Conservation (phyloP, 2,329 filamentous ascomycete species). For the Huntiella abstrusa region DNA sequence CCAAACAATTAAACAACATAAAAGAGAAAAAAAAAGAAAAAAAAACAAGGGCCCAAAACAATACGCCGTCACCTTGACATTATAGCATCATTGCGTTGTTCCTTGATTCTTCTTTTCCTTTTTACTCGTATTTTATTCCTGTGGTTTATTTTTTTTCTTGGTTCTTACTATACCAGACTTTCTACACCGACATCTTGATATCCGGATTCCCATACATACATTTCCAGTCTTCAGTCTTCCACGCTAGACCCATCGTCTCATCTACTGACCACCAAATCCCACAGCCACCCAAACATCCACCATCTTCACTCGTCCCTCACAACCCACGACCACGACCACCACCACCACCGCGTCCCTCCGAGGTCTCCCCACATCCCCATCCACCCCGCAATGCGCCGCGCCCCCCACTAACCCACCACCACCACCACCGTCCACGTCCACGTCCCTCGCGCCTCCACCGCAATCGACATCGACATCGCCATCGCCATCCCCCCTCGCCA, state of each 20-base stretch:
- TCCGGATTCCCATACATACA: too few relatives aligned
- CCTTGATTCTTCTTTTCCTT: too few relatives aligned
- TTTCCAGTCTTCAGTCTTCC: not conserved
- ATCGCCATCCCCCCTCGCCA: too few relatives aligned
- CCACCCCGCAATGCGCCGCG: not conserved
- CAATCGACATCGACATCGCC: too few relatives aligned
- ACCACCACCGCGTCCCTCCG: too few relatives aligned
- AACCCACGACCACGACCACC: slow-evolving; percentile 13
- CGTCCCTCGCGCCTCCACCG: not conserved
- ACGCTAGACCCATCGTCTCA: not conserved
- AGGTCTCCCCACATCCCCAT: too few relatives aligned
- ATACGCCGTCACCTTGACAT: too few relatives aligned
- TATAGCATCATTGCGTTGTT: too few relatives aligned
- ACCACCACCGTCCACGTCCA: not conserved
- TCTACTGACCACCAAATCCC: not conserved
- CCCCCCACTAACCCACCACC: not conserved
- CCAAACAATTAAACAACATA: not conserved
- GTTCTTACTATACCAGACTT: not conserved
- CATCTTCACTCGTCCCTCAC: not conserved
- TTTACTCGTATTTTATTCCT: not conserved
- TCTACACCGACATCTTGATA: not conserved
- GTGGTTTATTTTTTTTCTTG: too few relatives aligned
- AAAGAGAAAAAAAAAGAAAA: not conserved
- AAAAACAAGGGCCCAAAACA: not conserved
- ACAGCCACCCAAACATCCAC: not conserved